Evolutionary conservation across 768 basidiomycete species (phyloP), one percentile per base, ranked within the genome.

Genomic region (Calocybe gangraenosa): DNA sequence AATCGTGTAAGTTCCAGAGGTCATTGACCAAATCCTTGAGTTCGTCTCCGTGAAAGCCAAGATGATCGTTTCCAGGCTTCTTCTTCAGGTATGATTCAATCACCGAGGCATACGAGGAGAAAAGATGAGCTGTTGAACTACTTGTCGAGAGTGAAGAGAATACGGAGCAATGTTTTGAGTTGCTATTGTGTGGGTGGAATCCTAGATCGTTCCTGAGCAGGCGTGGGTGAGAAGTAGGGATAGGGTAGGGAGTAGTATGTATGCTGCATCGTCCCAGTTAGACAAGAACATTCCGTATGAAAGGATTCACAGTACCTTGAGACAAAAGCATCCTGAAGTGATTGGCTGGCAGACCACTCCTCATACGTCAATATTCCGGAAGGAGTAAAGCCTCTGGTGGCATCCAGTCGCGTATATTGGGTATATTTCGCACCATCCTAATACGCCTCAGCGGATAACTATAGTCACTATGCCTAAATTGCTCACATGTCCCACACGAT

Each of bases 1-100:
- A 65, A 48, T 82, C 82, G 38, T 74, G 71, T 21, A 84, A 62
- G 15, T 69, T 73, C 82, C 84, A 84, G 37, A 86, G 55, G 32
- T 74, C 73, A 51, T 78, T 76, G 13, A 61, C 68, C 25, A 86
- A 59, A 40, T 82, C 82, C 44, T 57, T 70, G 42, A 83, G 52
- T 3, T 83, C 82, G 48, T 85, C 85, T 3, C 59, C 49, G 44
- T 80, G 74, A 15, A 79, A 62, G 14, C 70, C 73, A 44, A 67
- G 59, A 21, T 56, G 51, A 14, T 69, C 57, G 17, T 64, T 60
- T 28, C 59, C 59, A 32, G 65, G 57, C 14, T 64, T 71, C 37
- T 67, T 70, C 43, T 68, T 66, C 2, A 69, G 58, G 41, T 70
- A 72, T 7, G 55, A 56, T 21, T 80, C 75, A 3, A 76, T 63